Conservation (phyloP, 352 stramenopile genomes). For the Phytophthora chlamydospora region DNA sequence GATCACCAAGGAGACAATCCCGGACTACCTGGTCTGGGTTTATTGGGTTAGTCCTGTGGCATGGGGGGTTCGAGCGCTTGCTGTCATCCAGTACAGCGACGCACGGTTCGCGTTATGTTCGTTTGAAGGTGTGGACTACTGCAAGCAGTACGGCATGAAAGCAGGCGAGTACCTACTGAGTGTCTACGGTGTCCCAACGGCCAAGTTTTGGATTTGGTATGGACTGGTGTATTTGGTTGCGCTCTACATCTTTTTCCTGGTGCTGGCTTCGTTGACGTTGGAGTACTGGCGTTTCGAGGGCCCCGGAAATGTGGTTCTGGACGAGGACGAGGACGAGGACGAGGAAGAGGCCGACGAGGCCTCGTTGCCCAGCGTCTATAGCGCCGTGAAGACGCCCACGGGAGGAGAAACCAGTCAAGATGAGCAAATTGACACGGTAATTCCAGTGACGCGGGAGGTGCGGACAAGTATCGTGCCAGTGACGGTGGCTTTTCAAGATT, state of each 20-base stretch:
- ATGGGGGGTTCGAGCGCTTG: slow-evolving; percentile 40
- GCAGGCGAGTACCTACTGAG: slow-evolving; percentile 39
- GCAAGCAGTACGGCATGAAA: slow-evolving; percentile 29
- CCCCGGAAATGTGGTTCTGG: slow-evolving; percentile 1
- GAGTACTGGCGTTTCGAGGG: slow-evolving; percentile 40
- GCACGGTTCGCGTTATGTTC: slow-evolving; percentile 21
- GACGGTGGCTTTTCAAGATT: slow-evolving; percentile 42
- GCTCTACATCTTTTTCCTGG: slow-evolving; percentile 28
- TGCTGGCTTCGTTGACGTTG: slow-evolving; percentile 32
- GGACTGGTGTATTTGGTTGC: slow-evolving; percentile 32
- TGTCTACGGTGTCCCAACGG: slow-evolving; percentile 30
- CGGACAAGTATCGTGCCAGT: slow-evolving; percentile 33
- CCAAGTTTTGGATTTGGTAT: slow-evolving; percentile 33
- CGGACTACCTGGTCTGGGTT: slow-evolving; percentile 45
- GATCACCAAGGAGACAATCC: slow-evolving; percentile 39
- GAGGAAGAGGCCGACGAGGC: neutral
- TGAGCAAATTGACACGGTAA: neutral
- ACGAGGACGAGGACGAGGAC: neutral
- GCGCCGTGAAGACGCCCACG: slow-evolving; percentile 20
- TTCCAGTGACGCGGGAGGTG: neutral
- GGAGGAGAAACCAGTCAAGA: neutral
- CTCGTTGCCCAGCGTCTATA: slow-evolving; percentile 1
- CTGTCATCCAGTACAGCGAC: slow-evolving; percentile 36
- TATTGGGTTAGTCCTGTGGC: slow-evolving; percentile 53
- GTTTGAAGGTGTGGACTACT: slow-evolving; percentile 39